phyloP scores from a whole-genome alignment of 176 grass and related monocot species.

The Tillandsia fasciculata region DNA sequence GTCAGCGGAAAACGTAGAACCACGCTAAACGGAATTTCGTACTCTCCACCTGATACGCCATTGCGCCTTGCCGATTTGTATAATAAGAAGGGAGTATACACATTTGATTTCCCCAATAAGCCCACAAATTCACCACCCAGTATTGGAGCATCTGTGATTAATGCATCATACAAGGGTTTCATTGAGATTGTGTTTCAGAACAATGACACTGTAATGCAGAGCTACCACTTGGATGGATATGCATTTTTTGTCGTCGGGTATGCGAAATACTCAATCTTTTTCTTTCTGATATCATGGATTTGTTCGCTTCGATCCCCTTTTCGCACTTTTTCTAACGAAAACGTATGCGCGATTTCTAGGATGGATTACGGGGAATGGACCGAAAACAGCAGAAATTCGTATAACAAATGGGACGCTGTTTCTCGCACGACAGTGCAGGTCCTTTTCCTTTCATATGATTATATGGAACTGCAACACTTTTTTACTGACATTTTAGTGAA shows the following conservation, averaged over 20 bases:
- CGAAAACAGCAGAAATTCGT: conserved; percentile 55
- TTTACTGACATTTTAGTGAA: too few species aligned
- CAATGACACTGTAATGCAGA: conserved; percentile 76
- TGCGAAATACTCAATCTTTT: conserved; percentile 9
- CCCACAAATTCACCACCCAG: conserved; percentile 40
- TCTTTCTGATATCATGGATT: neutral
- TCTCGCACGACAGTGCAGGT: conserved; percentile 89
- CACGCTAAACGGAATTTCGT: conserved; percentile 73
- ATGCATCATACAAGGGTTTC: conserved; percentile 75
- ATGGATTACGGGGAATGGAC: conserved; percentile 98
- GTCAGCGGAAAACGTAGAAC: conserved; percentile 64
- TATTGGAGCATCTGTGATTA: conserved; percentile 62
- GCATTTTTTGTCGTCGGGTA: conserved; percentile 87
- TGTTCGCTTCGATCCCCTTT: neutral
- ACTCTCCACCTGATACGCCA: conserved; percentile 57
- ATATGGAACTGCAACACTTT: too few species aligned
- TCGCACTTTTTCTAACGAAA: neutral
- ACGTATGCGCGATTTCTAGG: conserved; percentile 28
- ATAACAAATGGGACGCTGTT: conserved; percentile 96
- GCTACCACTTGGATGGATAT: conserved; percentile 85
- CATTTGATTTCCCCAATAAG: conserved; percentile 70
- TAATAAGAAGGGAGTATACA: conserved; percentile 52
- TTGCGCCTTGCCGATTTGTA: conserved; percentile 71
- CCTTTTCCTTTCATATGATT: neutral
- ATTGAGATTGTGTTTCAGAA: conserved; percentile 97